Evolutionary conservation across 1,139 yeast species (phyloP).

Genomic region (Candida glucosophila): DNA sequence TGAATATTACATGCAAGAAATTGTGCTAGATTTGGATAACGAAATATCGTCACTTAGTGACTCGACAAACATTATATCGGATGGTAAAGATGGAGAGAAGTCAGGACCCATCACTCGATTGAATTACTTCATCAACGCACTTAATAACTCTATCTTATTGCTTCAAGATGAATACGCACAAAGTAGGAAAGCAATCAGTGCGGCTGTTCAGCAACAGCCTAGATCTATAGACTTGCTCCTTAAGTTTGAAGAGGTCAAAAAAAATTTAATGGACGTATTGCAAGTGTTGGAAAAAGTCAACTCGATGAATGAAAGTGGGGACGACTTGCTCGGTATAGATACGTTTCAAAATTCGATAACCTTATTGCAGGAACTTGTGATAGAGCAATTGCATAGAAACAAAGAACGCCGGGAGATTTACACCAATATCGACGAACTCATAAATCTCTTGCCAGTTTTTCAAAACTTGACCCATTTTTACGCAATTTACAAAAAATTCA

Average conservation of each 20-base stretch:
- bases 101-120: constrained; percentile 31
- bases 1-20: constrained; percentile 52
- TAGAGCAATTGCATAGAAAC: constrained; percentile 22
- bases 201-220: constrained; percentile 4
- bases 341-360: constrained; percentile 31
- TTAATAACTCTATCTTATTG: constrained; percentile 49
- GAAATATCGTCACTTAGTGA: constrained; percentile 36
- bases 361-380: constrained; percentile 32
- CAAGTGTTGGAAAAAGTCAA: constrained; percentile 34
- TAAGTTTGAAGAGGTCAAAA: constrained; percentile 33
- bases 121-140: constrained; percentile 54
- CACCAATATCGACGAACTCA: constrained; percentile 32
- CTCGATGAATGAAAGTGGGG: constrained; percentile 13
- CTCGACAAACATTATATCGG: constrained; percentile 29
- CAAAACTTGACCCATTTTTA: constrained; percentile 42
- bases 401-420: constrained; percentile 17
- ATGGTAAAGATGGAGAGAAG: constrained; percentile 3
- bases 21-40: constrained; percentile 41
- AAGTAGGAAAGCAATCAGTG: constrained; percentile 5
- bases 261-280: constrained; percentile 36
- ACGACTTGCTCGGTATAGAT: constrained; percentile 11
- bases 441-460: constrained; percentile 43
- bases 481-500: constrained; percentile 37
- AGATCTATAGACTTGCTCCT: constrained; percentile 32
- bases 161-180: constrained; percentile 42